A percentile compares a stretch with the other conserved stretches of the same genome.
Conservation (phyloP, 1,139 yeast genomes). For the Taphrina deformans region DNA sequence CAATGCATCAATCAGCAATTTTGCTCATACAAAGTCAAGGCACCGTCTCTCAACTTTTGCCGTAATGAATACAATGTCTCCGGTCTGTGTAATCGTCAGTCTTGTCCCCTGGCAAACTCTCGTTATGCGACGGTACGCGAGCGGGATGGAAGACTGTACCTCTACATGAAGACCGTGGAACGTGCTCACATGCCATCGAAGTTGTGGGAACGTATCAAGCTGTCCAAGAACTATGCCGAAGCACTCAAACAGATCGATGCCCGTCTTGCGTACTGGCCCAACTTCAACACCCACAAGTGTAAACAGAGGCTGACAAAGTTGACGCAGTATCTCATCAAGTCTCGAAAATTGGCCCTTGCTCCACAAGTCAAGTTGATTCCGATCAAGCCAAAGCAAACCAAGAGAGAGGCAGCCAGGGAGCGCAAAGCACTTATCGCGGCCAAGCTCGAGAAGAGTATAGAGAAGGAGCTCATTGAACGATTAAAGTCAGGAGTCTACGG, state of each 20-base stretch:
- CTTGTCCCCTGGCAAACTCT: constrained; percentile 95
- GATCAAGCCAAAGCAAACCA: constrained; percentile 85
- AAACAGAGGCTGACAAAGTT: constrained; percentile 91
- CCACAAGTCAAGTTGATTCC: constrained; percentile 93
- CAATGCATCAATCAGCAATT: constrained; percentile 86
- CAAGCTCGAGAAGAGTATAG: constrained; percentile 91
- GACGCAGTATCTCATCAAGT: constrained; percentile 95
- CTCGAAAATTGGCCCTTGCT: constrained; percentile 83
- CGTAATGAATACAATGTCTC: constrained; percentile 75
- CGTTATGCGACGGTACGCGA: constrained; percentile 92
- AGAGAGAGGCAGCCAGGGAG: constrained; percentile 91
- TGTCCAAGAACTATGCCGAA: constrained; percentile 80
- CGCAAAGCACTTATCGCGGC: constrained; percentile 97
- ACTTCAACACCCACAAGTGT: constrained; percentile 85
- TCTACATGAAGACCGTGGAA: constrained; percentile 96
- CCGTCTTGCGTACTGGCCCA: constrained; percentile 88
- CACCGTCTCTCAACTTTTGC: constrained; percentile 33
- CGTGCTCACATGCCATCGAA: constrained; percentile 92
- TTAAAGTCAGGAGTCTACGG: constrained; percentile 98
- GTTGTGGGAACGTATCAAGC: constrained; percentile 89
- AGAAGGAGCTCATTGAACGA: constrained; percentile 88
- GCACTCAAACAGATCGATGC: constrained; percentile 87
- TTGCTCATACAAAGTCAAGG: constrained; percentile 78
- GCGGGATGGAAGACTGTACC: constrained; percentile 80
- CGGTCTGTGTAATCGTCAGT: constrained; percentile 87